phyloP scores from a whole-genome alignment of 257 asterid species.

The Echites panduratus region DNA sequence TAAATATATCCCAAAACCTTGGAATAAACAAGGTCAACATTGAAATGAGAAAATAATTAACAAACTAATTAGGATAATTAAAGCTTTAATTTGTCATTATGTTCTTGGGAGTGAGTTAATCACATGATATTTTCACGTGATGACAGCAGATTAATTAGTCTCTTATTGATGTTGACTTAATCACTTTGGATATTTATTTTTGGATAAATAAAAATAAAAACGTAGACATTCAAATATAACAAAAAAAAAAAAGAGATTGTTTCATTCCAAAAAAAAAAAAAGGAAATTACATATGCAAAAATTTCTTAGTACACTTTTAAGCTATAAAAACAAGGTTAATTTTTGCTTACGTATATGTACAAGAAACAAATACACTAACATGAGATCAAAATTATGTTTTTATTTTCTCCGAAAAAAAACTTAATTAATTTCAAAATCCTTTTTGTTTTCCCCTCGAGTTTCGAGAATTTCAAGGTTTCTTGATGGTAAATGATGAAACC shows the following conservation, averaged over 20 bases:
- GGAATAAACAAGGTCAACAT: too few species aligned
- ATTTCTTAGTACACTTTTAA: neutral
- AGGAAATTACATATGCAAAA: neutral
- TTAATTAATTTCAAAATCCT: too few species aligned
- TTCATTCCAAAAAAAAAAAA: neutral
- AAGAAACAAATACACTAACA: neutral
- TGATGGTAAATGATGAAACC: slow-evolving; percentile 18
- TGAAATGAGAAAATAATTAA: neutral
- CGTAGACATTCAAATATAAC: too few species aligned
- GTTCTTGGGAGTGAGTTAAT: slow-evolving; percentile 1
- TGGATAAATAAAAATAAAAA: too few species aligned
- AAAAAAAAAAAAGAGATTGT: too few species aligned
- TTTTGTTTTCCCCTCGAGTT: neutral
- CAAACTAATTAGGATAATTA: neutral
- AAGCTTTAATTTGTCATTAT: slow-evolving; percentile 15
- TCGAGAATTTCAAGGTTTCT: neutral
- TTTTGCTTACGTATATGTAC: slow-evolving; percentile 9
- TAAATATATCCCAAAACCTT: neutral
- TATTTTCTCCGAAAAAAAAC: neutral
- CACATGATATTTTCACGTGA: slow-evolving; percentile 25
- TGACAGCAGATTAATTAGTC: neutral
- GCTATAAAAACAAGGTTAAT: slow-evolving; percentile 10
- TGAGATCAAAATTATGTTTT: neutral
- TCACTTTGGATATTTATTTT: neutral
- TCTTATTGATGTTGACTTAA: slow-evolving; percentile 20